phyloP scores from a whole-genome alignment of 306 rosid species.

The Dalbergia oliveri region DNA sequence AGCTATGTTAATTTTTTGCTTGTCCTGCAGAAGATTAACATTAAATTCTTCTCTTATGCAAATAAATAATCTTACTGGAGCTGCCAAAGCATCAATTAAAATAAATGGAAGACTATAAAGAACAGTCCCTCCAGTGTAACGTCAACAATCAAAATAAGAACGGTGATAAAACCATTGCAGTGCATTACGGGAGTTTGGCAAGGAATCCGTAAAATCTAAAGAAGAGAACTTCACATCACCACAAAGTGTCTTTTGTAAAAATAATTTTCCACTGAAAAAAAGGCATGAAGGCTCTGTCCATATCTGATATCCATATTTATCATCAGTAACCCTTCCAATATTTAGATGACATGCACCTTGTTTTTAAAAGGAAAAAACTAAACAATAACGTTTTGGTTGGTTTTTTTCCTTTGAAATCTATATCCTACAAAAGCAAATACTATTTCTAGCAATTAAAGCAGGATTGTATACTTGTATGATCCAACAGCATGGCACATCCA shows the following conservation, averaged over 20 bases:
- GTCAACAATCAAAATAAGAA: constrained; percentile 18
- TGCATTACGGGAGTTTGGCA: neutral
- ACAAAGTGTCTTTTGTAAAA: neutral
- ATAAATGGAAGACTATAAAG: constrained; percentile 3
- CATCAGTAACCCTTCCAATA: neutral
- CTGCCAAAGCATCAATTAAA: neutral
- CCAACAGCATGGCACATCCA: constrained; percentile 98
- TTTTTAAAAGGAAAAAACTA: constrained; percentile 11
- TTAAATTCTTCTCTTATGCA: neutral
- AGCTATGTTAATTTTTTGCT: constrained; percentile 22
- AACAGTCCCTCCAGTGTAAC: constrained; percentile 5
- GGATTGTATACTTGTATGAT: constrained; percentile 83
- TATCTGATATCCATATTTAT: neutral
- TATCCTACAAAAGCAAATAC: constrained; percentile 26
- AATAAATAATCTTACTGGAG: neutral
- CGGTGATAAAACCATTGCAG: constrained; percentile 13
- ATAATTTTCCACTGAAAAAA: neutral
- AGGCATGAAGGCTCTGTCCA: neutral
- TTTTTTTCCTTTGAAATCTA: constrained; percentile 22
- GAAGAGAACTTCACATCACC: constrained; percentile 5
- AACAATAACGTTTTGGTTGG: neutral
- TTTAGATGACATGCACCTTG: neutral
- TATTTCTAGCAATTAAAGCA: constrained; percentile 22
- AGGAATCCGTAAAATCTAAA: constrained; percentile 1
- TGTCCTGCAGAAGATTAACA: neutral